Percentiles rank a stretch among this genome's conserved stretches.
Conservation (phyloP, 2,329 filamentous ascomycete genomes). For the Fusarium bulbicola region DNA sequence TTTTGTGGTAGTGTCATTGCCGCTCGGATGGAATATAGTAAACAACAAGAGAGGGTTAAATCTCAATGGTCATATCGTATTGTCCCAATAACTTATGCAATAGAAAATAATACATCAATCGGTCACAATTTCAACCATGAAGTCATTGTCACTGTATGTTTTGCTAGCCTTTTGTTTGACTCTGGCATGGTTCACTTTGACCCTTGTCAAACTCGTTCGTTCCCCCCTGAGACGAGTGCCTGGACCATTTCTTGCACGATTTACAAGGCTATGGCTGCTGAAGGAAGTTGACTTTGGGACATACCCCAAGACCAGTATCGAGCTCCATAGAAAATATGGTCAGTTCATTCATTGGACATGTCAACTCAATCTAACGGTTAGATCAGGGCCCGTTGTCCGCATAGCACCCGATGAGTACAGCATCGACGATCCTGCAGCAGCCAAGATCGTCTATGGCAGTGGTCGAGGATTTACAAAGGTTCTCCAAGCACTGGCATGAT, state of each 20-base stretch:
- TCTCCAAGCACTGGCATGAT: no score
- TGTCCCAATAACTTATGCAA: fast-evolving
- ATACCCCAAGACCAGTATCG: not conserved
- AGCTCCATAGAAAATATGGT: not conserved
- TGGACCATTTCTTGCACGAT: not conserved
- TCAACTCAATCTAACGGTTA: not conserved
- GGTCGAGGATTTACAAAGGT: not conserved
- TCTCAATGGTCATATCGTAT: not conserved
- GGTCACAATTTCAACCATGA: not conserved
- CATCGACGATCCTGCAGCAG: not conserved
- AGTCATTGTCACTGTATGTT: not conserved
- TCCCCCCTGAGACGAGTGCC: not conserved
- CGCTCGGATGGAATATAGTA: not conserved
- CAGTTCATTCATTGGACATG: fast-evolving
- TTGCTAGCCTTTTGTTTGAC: not conserved
- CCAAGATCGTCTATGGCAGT: not conserved
- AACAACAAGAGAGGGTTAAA: not conserved
- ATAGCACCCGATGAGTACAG: not conserved
- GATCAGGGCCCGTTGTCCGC: not conserved
- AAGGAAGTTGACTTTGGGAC: not conserved
- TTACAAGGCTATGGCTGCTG: not conserved
- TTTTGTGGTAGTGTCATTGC: not conserved
- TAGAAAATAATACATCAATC: not conserved
- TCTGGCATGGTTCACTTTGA: not conserved
- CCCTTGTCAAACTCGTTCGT: not conserved